phyloP scores from a whole-genome alignment of 495 filamentous ascomycete genomes.

The Sporormia fimetaria region DNA sequence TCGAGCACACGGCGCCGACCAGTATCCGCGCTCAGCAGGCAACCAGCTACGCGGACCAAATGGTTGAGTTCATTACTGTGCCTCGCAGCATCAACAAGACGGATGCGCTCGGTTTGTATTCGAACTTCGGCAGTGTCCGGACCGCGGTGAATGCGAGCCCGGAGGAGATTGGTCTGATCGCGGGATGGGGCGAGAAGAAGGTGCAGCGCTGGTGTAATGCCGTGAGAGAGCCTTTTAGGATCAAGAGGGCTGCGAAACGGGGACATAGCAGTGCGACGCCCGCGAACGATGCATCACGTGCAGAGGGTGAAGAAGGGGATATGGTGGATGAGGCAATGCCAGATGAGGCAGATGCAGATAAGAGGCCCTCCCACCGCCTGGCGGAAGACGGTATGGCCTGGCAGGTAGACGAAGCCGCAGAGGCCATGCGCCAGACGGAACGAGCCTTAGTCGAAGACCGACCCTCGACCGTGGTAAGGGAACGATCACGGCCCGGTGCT shows the following conservation, averaged over 20 bases:
- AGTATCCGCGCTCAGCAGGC: slow-evolving; percentile 75
- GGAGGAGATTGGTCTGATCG: slow-evolving; percentile 69
- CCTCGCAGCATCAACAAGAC: slow-evolving; percentile 88
- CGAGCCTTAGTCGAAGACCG: slow-evolving; percentile 1
- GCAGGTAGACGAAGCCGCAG: slow-evolving; percentile 31
- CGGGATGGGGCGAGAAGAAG: slow-evolving; percentile 94
- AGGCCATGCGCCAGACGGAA: slow-evolving; percentile 32
- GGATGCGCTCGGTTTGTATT: slow-evolving; percentile 76
- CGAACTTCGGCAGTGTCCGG: slow-evolving; percentile 75
- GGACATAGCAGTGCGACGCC: slow-evolving; percentile 28
- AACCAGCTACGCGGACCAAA: slow-evolving; percentile 67
- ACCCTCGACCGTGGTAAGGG: slow-evolving; percentile 27
- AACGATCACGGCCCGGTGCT: slow-evolving; percentile 23
- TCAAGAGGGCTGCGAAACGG: slow-evolving; percentile 53
- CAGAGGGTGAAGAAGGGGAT: slow-evolving; percentile 14
- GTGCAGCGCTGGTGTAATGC: slow-evolving; percentile 70
- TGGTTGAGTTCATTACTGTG: slow-evolving; percentile 89
- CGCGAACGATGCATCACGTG: slow-evolving; percentile 12
- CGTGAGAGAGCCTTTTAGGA: slow-evolving; percentile 73
- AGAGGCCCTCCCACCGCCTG: slow-evolving; percentile 21
- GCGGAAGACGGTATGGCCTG: slow-evolving; percentile 28
- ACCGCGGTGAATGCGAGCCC: slow-evolving; percentile 77
- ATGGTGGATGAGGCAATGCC: slow-evolving; percentile 21
- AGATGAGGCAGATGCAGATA: slow-evolving; percentile 22
- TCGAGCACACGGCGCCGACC: slow-evolving; percentile 70